These are phyloP conservation scores for Leccinum variicolor DNA, from an alignment of 768 basidiomycete genomes.

Conservation along the genomic window DNA sequence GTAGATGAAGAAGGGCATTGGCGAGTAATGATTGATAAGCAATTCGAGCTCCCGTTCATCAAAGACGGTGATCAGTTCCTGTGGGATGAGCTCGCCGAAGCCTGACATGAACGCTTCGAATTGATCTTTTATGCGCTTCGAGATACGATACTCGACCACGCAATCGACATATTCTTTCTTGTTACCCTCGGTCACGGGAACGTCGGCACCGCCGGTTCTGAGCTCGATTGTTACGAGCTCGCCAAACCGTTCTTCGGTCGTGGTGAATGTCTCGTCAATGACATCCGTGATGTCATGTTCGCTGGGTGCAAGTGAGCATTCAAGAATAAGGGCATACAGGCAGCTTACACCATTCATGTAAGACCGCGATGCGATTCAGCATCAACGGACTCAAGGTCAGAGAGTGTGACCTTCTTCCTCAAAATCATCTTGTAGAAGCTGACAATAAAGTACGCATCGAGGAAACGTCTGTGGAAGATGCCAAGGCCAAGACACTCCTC, in stretches of 20 bases:
- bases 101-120: conserved; percentile 99
- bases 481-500: conserved; percentile 95
- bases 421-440: conserved; percentile 99
- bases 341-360: conserved; percentile 95
- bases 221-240: conserved; percentile 97
- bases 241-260: conserved; percentile 96
- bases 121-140: conserved; percentile 95
- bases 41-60: conserved; percentile 97
- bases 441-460: conserved; percentile 99
- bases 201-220: conserved; percentile 80
- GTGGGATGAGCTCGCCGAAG: conserved; percentile 98
- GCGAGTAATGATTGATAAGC: conserved; percentile 87
- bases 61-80: conserved; percentile 96
- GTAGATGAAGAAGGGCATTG: conserved; percentile 70
- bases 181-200: conserved; percentile 93
- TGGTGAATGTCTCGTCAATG: conserved; percentile 97
- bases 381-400: conserved; percentile 96
- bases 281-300: conserved; percentile 99
- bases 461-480: conserved; percentile 98
- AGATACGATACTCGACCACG: conserved; percentile 96
- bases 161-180: conserved; percentile 97
- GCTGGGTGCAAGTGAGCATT: conserved; percentile 37
- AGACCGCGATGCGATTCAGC: conserved; percentile 91
- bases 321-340: not conserved
- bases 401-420: conserved; percentile 93